Evolutionary conservation across 2,329 filamentous ascomycete species (phyloP), one percentile per base, ranked within the genome.

Genomic region (Alternaria arborescens): DNA sequence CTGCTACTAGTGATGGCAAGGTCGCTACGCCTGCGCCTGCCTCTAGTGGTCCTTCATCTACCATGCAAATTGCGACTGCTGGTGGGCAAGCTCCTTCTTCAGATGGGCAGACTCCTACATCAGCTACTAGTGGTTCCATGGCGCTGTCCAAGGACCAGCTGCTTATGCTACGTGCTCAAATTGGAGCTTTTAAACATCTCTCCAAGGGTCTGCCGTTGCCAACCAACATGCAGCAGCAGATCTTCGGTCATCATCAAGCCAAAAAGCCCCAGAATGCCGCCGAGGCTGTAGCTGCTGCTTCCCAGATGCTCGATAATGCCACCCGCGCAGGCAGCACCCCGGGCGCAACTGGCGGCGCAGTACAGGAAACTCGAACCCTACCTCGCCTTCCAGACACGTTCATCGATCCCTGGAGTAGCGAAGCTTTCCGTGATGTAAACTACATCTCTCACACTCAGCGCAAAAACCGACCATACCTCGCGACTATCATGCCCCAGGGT

Each of bases 161-260:
- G 46, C 84, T 86, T 24, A 87, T 92, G 43, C 82, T 99, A 10
- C 86, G 92, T 61, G 89, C 91, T 67, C 95, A 99, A 77, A 97
- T 98, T 52, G 86, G 90, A 70, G 94, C 94, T 0, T 98, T 97
- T 81, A 96, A 96, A 79, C 86, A 93, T 67, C 84, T 99, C 4
- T 90, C 92, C 5, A 96, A 95, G 79, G 97, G 97, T 69, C 85
- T 91, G 14, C 90, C 93, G 0, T 88, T 98, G 4, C 93, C 94
- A 1, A 80, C 87, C 30, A 86, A 88, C 64, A 86, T 97, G 66
- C 93, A 97, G 76, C 91, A 94, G 73, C 88, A 91, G 50, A 89
- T 98, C 38, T 97, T 94, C 75, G 85, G 90, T 44, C 88, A 91
- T 59, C 88, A 90, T 50, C 86, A 89, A 67, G 71, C 77, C 8